A percentile compares a stretch with the other conserved stretches of the same genome.
phyloP scores from a whole-genome alignment of 75 land plant genomes.

The Selaginella moellendorffii region DNA sequence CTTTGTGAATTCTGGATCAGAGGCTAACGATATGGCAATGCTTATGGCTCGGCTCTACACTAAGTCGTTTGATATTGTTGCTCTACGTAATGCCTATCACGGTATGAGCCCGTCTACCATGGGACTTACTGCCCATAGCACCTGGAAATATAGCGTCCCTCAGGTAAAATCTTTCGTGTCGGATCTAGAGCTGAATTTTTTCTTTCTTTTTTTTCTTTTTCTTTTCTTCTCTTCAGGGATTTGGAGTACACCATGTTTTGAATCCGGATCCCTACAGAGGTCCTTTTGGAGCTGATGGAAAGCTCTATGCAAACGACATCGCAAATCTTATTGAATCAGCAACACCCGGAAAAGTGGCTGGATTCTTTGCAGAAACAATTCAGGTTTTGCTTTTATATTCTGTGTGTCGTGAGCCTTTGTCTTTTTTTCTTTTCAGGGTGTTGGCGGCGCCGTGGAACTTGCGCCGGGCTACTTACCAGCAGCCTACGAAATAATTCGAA shows the following conservation, averaged over 20 bases:
- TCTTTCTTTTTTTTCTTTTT: too few relatives aligned
- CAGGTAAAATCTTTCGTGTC: conserved; percentile 74
- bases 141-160: conserved; percentile 69
- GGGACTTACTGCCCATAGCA: conserved; percentile 72
- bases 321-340: conserved; percentile 66
- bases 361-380: conserved; percentile 79
- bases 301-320: conserved; percentile 76
- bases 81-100: conserved; percentile 84
- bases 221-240: too few relatives aligned
- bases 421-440: conserved; percentile 73
- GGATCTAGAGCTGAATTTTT: too few relatives aligned
- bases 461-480: conserved; percentile 86
- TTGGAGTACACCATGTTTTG: conserved; percentile 81
- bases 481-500: conserved; percentile 54
- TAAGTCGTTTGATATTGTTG: conserved; percentile 66
- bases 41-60: conserved; percentile 88
- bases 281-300: conserved; percentile 72
- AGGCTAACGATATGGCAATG: conserved; percentile 89
- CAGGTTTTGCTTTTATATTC: too few relatives aligned
- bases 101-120: conserved; percentile 83
- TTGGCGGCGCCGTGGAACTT: conserved; percentile 84
- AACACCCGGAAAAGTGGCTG: conserved; percentile 75
- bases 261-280: conserved; percentile 94
- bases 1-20: conserved; percentile 92
- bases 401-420: too few relatives aligned